phyloP scores from a whole-genome alignment of 2,329 filamentous ascomycete species.

The Cladophialophora yegresii region DNA sequence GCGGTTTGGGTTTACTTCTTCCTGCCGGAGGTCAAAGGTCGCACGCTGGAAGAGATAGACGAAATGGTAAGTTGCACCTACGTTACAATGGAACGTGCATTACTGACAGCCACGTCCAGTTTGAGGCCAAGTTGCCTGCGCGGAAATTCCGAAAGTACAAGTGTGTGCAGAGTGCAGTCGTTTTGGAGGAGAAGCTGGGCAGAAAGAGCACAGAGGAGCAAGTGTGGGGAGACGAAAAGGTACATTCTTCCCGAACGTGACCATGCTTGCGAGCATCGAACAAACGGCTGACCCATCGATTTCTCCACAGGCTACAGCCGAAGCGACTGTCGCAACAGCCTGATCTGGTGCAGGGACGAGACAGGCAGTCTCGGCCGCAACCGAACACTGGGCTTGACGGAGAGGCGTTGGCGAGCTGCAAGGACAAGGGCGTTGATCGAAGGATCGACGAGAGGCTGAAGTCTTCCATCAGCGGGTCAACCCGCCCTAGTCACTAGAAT shows the following conservation, averaged over 20 bases:
- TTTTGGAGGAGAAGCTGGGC: slow-evolving; percentile 10
- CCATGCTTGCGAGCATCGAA: background rate
- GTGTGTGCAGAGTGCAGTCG: slow-evolving; percentile 39
- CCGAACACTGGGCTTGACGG: background rate
- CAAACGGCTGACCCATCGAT: background rate
- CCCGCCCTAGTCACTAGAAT: background rate
- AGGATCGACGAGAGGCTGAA: background rate
- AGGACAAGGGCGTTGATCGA: background rate
- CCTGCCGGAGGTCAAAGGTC: slow-evolving; percentile 57
- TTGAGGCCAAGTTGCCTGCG: slow-evolving; percentile 42
- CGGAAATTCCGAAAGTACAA: slow-evolving; percentile 44
- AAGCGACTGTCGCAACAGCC: background rate
- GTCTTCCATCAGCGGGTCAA: background rate
- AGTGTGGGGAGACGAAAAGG: slow-evolving; percentile 39
- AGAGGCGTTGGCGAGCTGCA: background rate
- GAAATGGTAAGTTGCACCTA: slow-evolving; percentile 47
- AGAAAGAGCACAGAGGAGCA: slow-evolving; percentile 9
- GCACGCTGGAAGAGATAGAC: slow-evolving; percentile 58
- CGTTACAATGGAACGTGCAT: background rate
- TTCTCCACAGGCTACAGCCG: slow-evolving; percentile 1
- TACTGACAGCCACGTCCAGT: slow-evolving; percentile 34
- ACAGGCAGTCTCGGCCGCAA: background rate
- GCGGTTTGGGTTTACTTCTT: slow-evolving; percentile 37
- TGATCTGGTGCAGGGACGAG: background rate
- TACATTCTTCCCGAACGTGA: slow-evolving; percentile 43